Base-by-base conservation (phyloP, 108 stramenopile species). In the Asterionellopsis glacialis region DNA sequence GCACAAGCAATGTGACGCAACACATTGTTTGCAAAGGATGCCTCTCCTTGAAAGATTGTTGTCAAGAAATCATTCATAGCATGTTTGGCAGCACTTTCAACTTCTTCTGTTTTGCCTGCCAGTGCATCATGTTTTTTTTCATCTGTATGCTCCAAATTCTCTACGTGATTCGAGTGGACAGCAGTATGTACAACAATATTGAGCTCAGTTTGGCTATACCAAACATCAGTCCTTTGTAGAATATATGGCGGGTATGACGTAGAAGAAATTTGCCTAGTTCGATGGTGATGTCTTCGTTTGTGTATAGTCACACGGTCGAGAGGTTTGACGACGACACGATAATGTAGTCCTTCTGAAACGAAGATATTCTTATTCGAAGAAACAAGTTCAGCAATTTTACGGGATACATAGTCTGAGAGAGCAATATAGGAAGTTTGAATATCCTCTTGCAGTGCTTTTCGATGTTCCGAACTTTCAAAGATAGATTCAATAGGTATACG, bases 161-260 rank as follows among this genome's bases (percentile, higher is more conserved):
- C 47, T 7, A 21, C 47, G 4, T 16, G 2, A 19, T 16, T 22
- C 3, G 38, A 42, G 56, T 16, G 24, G 21, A 40, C n/a, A 22
- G 11, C 13, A 25, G 42, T 58, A 18, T 52, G 61, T 15, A 69
- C 25, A 23, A 47, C 61, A 19, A 78, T 16, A 47, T 72, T 54
- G 4, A 78, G 22, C 3, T 65, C 55, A 16, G 69, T 45, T 14
- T 60, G 53, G 13, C 51, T 45, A 61, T 72, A 76, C 59, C 48
- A 76, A 55, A 79, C 13, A 69, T 90, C 89, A 5, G 74, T 82
- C 11, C 89, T 76, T 67, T 90, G 85, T 70, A 90, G 57, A 7
- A 90, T 68, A 72, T 65, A 90, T 2, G 89, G 88, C 9, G 21
- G 19, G 21, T 48, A 48, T 16, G 16, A 1, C 1, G 16, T 48